Conservation (phyloP, 208 protist species). For the Leishmania aethiopica region DNA sequence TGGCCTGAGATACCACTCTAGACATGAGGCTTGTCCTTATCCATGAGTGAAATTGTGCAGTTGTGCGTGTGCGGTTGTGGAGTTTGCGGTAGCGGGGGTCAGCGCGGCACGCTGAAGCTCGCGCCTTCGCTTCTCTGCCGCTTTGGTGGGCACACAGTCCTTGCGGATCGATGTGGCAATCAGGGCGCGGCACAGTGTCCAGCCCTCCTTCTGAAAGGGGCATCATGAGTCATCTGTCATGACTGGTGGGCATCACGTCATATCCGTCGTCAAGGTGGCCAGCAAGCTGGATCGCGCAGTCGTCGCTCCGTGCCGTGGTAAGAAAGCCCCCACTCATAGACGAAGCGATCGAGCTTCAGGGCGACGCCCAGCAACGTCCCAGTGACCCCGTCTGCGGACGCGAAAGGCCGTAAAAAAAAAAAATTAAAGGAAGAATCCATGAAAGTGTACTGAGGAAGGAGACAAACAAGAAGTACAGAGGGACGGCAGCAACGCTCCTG, state of each 20-base stretch:
- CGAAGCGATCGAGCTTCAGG: neutral
- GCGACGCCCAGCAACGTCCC: neutral
- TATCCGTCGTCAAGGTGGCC: neutral
- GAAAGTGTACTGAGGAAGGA: neutral
- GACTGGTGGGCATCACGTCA: neutral
- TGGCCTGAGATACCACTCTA: too few relatives aligned
- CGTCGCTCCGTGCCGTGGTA: neutral
- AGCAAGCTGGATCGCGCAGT: neutral
- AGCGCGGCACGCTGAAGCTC: neutral
- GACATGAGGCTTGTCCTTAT: neutral
- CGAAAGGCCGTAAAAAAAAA: neutral
- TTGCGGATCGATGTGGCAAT: neutral
- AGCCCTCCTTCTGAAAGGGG: neutral
- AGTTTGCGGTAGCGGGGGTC: neutral
- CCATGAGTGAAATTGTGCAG: neutral
- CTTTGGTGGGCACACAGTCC: neutral
- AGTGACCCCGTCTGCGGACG: neutral
- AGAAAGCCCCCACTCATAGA: neutral
- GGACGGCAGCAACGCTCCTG: neutral
- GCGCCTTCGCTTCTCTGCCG: neutral
- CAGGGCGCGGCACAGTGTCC: neutral
- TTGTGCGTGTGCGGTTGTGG: neutral
- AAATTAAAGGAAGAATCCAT: neutral
- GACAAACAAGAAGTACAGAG: slow-evolving; percentile 2
- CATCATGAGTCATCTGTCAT: neutral